Evolutionary conservation across 768 basidiomycete species (phyloP).

Genomic region (Kockovaella imperatae): DNA sequence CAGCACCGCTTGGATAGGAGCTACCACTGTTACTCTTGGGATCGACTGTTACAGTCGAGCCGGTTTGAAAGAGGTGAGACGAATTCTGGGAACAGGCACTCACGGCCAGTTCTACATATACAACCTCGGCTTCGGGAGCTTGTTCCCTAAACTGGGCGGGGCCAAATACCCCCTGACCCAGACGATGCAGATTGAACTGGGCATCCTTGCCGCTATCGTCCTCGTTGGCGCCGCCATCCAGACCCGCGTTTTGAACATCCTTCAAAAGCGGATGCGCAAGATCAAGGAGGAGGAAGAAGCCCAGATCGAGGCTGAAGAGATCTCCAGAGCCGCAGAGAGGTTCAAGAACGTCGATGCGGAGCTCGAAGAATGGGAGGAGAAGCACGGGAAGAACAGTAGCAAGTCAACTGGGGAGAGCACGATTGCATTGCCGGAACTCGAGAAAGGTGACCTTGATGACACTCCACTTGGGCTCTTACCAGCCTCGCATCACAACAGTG

Average conservation of each 20-base stretch:
- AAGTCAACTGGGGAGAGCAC: too few species aligned
- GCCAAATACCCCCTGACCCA: slow-evolving; percentile 75
- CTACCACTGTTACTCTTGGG: slow-evolving; percentile 82
- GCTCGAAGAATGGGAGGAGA: slow-evolving; percentile 76
- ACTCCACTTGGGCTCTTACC: not conserved
- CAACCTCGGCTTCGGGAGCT: slow-evolving; percentile 74
- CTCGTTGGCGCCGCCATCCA: slow-evolving; percentile 83
- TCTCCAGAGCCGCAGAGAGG: slow-evolving; percentile 62
- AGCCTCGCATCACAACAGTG: not conserved
- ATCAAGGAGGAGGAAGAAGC: slow-evolving; percentile 63
- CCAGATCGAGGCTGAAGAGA: slow-evolving; percentile 65
- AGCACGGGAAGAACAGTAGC: slow-evolving; percentile 56
- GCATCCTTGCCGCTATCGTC: slow-evolving; percentile 71
- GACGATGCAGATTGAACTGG: slow-evolving; percentile 87
- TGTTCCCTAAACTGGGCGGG: slow-evolving; percentile 69
- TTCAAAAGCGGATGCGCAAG: slow-evolving; percentile 64
- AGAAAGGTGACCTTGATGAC: too few species aligned
- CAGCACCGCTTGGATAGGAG: slow-evolving; percentile 76
- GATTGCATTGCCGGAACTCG: too few species aligned
- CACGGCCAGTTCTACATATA: slow-evolving; percentile 75
- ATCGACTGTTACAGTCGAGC: slow-evolving; percentile 89
- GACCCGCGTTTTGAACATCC: slow-evolving; percentile 70
- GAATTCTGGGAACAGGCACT: not conserved
- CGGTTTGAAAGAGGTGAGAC: slow-evolving; percentile 76
- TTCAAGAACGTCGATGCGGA: slow-evolving; percentile 62